A percentile compares a stretch with the other conserved stretches of the same genome.
phyloP scores from a whole-genome alignment of 2,329 filamentous ascomycete genomes.

The Scytalidium lignicola region DNA sequence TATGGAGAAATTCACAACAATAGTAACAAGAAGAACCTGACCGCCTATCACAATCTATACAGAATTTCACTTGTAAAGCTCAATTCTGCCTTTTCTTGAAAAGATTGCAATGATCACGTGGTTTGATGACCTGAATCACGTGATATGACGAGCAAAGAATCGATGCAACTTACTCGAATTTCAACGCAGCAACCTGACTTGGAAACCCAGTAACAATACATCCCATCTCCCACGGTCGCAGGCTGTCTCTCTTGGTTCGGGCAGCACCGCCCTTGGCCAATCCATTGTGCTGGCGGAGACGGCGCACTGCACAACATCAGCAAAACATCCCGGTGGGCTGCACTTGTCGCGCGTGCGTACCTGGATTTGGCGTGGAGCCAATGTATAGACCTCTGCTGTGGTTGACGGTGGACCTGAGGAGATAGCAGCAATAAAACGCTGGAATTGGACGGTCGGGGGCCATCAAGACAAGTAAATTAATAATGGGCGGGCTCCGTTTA shows the following conservation, averaged over 20 bases:
- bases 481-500: too few species aligned
- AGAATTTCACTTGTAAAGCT: too few species aligned
- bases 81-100: too few species aligned
- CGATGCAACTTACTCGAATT: constrained; percentile 71
- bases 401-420: constrained; percentile 76
- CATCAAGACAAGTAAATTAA: constrained; percentile 19
- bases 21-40: background rate
- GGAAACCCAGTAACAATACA: constrained; percentile 84
- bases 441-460: constrained; percentile 55
- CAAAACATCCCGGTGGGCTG: background rate
- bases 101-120: constrained; percentile 7
- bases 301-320: constrained; percentile 44
- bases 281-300: constrained; percentile 90
- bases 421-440: constrained; percentile 88
- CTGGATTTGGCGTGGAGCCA: constrained; percentile 84
- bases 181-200: constrained; percentile 78
- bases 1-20: background rate
- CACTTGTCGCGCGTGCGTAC: constrained; percentile 10
- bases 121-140: too few species aligned
- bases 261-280: constrained; percentile 73
- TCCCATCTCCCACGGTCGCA: constrained; percentile 90
- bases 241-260: constrained; percentile 60
- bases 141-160: too few species aligned
- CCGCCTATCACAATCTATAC: background rate
- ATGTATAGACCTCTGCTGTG: constrained; percentile 70